Evolutionary conservation across 2,329 filamentous ascomycete species (phyloP).

Genomic region (Pseudomassariella vexata): DNA sequence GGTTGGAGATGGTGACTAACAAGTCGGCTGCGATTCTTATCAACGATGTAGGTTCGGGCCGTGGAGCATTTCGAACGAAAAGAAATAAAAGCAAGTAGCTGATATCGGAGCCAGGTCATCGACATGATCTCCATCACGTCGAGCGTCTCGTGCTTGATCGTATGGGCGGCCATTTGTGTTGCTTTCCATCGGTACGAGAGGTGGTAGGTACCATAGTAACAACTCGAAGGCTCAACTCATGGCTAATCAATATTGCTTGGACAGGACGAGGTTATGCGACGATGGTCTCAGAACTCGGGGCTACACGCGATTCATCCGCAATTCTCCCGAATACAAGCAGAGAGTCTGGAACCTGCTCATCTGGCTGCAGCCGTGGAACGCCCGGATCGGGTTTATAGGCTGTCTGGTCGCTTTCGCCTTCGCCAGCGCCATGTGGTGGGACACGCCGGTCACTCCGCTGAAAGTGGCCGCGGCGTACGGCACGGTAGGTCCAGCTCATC

Average conservation of each 20-base stretch:
- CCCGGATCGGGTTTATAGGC: constrained; percentile 2
- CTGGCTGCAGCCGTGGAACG: constrained; percentile 6
- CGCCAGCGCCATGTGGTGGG: constrained; percentile 6
- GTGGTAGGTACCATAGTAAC: too few species aligned
- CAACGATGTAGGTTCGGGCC: too few species aligned
- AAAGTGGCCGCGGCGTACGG: constrained; percentile 5
- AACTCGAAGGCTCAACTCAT: too few species aligned
- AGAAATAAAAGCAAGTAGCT: neutral
- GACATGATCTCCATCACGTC: constrained; percentile 6
- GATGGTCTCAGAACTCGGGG: constrained; percentile 1
- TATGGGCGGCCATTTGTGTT: constrained; percentile 6
- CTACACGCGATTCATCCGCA: constrained; percentile 3
- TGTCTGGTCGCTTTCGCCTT: constrained; percentile 7
- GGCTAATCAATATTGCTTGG: neutral
- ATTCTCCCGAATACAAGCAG: constrained; percentile 4
- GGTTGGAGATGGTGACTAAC: neutral
- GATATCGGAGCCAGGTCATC: constrained; percentile 3
- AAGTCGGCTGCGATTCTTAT: too few species aligned
- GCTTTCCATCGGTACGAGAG: constrained; percentile 6
- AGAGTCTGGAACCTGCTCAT: constrained; percentile 3
- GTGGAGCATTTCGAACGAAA: too few species aligned
- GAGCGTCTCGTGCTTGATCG: constrained; percentile 5
- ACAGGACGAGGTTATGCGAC: constrained; percentile 3
- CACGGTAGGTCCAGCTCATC: constrained; percentile 1
- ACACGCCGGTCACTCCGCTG: neutral